Evolutionary conservation across 495 filamentous ascomycete species (phyloP), one percentile per base, ranked within the genome.

Genomic region (Trypethelium eluteriae): DNA sequence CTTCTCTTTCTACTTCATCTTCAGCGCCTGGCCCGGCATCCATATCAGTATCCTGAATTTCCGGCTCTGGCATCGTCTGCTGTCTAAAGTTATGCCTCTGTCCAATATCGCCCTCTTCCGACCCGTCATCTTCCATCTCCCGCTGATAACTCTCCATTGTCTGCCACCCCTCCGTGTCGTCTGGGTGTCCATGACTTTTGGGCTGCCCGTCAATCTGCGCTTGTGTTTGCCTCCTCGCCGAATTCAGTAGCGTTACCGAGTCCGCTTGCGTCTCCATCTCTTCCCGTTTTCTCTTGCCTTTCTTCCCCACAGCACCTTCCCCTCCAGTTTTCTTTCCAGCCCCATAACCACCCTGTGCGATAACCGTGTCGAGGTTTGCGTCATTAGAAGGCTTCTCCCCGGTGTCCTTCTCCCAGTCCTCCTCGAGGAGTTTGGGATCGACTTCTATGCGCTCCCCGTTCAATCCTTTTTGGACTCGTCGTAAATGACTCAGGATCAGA

Each of bases 391-490:
- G 39, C 39, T 67, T 16, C 12, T 34, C 62, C 2, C 44, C 63
- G 12, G 44, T 57, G 7, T 65, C 64, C 12, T 63, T 47, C 14
- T 68, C 70, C 47, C 62, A 62, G 5, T 62, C 14, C 65, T 16
- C 25, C 7, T 64, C 69, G 18, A 69, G 38, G 39, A 70, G 63
- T 68, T 69, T 67, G 1, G n/a, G n/a, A n/a, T 85, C 84, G 1
- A 76, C 76, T 7, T 76, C 83, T 39, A 87, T 69, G 34, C 80
- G 77, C 71, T 88, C 84, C 5, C 86, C 86, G 0, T 81, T 76
- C 18, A 88, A 75, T 16, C 88, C 88, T 0, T 84, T 84, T 73
- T 88, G 84, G 10, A 90, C 83, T 32, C 88, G 82, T 72, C 83
- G 80, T 62, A 91, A 73, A 70, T 88, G 86, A 72, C 88, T 85